Evolutionary conservation across 192 early-diverging fungal genomes (phyloP).

Genomic region (Pilobolus umbonatus): DNA sequence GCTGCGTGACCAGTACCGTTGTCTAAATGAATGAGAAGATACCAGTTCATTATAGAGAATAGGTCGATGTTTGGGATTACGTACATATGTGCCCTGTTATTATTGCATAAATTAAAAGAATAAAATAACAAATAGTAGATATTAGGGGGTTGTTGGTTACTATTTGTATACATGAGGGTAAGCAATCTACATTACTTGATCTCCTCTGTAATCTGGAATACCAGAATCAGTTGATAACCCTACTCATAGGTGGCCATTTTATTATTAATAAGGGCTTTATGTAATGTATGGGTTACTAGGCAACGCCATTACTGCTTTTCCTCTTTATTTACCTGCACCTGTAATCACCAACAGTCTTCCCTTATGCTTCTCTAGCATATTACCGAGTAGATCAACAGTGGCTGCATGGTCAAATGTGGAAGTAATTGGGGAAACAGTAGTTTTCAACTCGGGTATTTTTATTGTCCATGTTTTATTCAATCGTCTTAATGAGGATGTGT

Average conservation of each 20-base stretch:
- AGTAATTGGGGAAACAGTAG: neutral
- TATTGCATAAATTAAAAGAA: neutral
- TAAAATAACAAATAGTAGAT: neutral
- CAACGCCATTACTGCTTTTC: too few species aligned
- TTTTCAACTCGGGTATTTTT: slow-evolving; percentile 17
- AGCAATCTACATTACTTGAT: slow-evolving; percentile 44
- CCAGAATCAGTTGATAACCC: slow-evolving; percentile 62
- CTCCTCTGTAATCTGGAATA: slow-evolving; percentile 85
- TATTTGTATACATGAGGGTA: too few species aligned
- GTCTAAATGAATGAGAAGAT: slow-evolving; percentile 51
- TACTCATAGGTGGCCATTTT: slow-evolving; percentile 7
- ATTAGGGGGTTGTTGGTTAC: slow-evolving; percentile 22
- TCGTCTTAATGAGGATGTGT: too few species aligned
- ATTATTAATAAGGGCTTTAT: neutral
- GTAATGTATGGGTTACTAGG: neutral
- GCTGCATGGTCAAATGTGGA: slow-evolving; percentile 18
- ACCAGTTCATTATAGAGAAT: slow-evolving; percentile 77
- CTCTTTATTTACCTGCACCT: slow-evolving; percentile 50
- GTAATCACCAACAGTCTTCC: slow-evolving; percentile 43
- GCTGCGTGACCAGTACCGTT: slow-evolving; percentile 90
- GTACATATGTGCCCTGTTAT: slow-evolving; percentile 55
- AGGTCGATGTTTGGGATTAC: slow-evolving; percentile 76
- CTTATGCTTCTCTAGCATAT: slow-evolving; percentile 29
- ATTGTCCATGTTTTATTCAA: slow-evolving; percentile 16
- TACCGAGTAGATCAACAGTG: slow-evolving; percentile 28